phyloP scores from a whole-genome alignment of 805 yeast genomes.

The Ogataea nakhonphanomensis region DNA sequence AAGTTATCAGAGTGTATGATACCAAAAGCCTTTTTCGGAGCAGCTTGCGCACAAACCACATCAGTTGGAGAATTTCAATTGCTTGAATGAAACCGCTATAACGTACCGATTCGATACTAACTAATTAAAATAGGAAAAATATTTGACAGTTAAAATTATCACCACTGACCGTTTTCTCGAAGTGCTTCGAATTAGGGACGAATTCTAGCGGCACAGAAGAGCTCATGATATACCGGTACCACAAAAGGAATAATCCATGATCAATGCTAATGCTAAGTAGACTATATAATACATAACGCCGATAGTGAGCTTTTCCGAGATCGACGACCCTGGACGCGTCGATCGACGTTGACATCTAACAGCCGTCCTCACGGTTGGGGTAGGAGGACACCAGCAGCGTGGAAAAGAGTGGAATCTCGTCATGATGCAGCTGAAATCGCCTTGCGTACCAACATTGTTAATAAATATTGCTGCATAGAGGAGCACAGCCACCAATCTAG shows the following conservation, averaged over 20 bases:
- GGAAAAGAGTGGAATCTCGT: background rate
- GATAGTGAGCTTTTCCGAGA: too few relatives aligned
- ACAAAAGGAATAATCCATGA: too few relatives aligned
- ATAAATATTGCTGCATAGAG: conserved; percentile 4
- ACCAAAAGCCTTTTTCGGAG: conserved; percentile 7
- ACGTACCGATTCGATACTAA: background rate
- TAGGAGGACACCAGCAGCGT: too few relatives aligned
- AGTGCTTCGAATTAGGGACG: too few relatives aligned
- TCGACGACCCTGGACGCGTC: background rate
- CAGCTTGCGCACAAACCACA: conserved; percentile 8
- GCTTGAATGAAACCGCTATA: background rate
- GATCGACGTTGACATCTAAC: background rate
- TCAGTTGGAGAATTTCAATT: background rate
- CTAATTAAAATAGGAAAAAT: background rate
- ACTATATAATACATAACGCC: too few relatives aligned
- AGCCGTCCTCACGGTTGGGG: too few relatives aligned
- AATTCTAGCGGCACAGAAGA: too few relatives aligned
- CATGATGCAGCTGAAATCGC: background rate
- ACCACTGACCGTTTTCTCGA: too few relatives aligned
- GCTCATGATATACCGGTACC: too few relatives aligned
- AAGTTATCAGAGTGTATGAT: conserved; percentile 3
- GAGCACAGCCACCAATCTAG: background rate
- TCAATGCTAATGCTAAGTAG: too few relatives aligned
- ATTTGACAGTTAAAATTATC: background rate
- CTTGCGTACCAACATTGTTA: background rate